phyloP scores from a whole-genome alignment of 2,329 filamentous ascomycete genomes.

The Colletotrichum chrysophilum region DNA sequence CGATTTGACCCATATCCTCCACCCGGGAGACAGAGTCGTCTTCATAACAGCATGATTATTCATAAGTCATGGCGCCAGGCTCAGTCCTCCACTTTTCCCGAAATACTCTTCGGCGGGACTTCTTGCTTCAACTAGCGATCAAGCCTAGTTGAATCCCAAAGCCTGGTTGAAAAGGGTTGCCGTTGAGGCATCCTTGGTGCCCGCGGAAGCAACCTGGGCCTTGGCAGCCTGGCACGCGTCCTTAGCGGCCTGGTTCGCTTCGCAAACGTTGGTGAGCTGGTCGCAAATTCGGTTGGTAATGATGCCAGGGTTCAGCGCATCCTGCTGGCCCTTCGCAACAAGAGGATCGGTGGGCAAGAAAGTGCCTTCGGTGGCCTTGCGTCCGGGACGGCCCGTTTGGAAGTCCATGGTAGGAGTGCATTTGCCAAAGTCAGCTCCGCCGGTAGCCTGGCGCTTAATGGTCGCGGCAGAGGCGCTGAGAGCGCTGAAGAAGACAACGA shows the following conservation, averaged over 20 bases:
- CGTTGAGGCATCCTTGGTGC: constrained; percentile 52
- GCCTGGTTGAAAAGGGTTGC: constrained; percentile 53
- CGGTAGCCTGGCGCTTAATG: constrained; percentile 13
- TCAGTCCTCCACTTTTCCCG: neutral
- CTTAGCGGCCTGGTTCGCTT: constrained; percentile 59
- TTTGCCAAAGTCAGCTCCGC: constrained; percentile 50
- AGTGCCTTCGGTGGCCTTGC: constrained; percentile 56
- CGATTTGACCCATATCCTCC: neutral
- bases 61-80: neutral
- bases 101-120: neutral
- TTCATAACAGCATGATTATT: neutral
- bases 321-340: constrained; percentile 59
- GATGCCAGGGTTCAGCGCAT: constrained; percentile 67
- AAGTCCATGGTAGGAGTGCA: constrained; percentile 61
- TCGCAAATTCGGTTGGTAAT: constrained; percentile 68
- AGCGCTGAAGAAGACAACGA: constrained; percentile 1
- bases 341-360: constrained; percentile 63
- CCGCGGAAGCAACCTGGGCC: constrained; percentile 53
- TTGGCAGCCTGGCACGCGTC: constrained; percentile 53
- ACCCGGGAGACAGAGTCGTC: neutral
- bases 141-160: constrained; percentile 42
- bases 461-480: constrained; percentile 4
- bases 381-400: constrained; percentile 57
- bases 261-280: constrained; percentile 64
- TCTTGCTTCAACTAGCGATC: neutral